Evolutionary conservation across 225 moss, liverwort and hornwort genomes (phyloP), one percentile per base, ranked within the genome.

Genomic region (Antitrichia curtipendula): DNA sequence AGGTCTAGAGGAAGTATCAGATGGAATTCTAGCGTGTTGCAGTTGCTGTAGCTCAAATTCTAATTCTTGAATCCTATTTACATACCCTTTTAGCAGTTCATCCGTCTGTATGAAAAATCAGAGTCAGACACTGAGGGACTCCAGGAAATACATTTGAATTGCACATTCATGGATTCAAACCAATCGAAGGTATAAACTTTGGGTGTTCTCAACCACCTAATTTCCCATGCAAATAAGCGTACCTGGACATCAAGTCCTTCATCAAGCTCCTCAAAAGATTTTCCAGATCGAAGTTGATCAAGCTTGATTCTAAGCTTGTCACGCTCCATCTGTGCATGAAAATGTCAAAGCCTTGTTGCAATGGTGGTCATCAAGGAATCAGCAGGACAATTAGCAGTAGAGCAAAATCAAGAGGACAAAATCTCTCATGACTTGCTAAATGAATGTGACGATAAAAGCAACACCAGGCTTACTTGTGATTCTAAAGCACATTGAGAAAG

Each of bases 281-380:
- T 95, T 77, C 96, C 96, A 82, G 96, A 91, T 78, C 96, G 95
- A 45, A 97, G 94, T 86, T 94, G 95, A 87, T 97, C 95, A 74
- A 96, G 95, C 87, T 96, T 96, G 84, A 96, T 87, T 70, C 88
- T 92, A 85, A 95, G 91, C 87, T 94, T 96, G 63, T 96, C 95
- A 77, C 95, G 92, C 87, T 96, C 93, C 76, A 97, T 89, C 96
- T 97, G 93, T 49, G 61, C 75, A 86, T 57, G 71, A 87, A 81
- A 90, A 54, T 62, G 71, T 83, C 83, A 83, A 65, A 83, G 53
- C 38, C 25, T 75, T 78, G 41, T 63, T 89, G 69, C 75, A 89
- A 86, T 64, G 45, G 79, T 43, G 52, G n/a, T 53, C 87, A 54
- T 83, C 78, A 86, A 72, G 19, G 36, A 72, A 68, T 87, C 75